phyloP scores from a whole-genome alignment of 1,284 basidiomycete species.

The Inonotus obliquus region DNA sequence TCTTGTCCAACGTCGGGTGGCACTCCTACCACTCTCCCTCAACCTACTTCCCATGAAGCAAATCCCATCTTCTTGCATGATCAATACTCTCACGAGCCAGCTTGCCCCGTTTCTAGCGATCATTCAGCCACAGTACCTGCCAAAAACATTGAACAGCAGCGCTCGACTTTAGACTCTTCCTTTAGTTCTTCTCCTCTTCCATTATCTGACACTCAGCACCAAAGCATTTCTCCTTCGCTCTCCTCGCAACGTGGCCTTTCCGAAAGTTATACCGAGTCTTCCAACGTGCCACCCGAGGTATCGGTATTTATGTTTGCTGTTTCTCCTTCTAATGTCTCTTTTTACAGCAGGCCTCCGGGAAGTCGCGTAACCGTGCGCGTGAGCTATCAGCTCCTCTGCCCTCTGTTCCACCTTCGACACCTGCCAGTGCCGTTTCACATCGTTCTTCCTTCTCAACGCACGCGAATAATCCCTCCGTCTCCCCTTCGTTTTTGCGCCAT shows the following conservation, averaged over 20 bases:
- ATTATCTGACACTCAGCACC: background rate
- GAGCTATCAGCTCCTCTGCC: slow-evolving; percentile 15
- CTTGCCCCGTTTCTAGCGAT: background rate
- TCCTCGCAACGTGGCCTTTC: background rate
- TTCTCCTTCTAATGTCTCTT: background rate
- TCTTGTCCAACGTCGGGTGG: slow-evolving; percentile 13
- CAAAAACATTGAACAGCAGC: slow-evolving; percentile 8
- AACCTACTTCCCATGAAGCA: background rate
- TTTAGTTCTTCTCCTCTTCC: slow-evolving; percentile 1
- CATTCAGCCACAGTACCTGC: slow-evolving; percentile 1
- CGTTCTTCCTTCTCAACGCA: slow-evolving; percentile 7
- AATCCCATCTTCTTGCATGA: slow-evolving; percentile 1
- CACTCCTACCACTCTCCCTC: slow-evolving; percentile 8
- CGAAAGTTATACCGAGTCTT: slow-evolving; percentile 1
- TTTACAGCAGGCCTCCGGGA: background rate
- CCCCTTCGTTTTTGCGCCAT: background rate
- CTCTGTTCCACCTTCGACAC: slow-evolving; percentile 16
- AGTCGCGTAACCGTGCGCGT: background rate
- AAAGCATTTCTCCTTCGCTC: background rate
- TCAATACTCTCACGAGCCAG: background rate
- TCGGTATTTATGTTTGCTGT: background rate
- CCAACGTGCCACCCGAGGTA: slow-evolving; percentile 11
- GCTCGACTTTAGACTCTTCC: background rate
- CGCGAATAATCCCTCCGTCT: background rate
- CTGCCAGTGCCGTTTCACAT: slow-evolving; percentile 8